A percentile compares a stretch with the other conserved stretches of the same genome.
Conservation (phyloP, 495 filamentous ascomycete species). For the Hypoxylon fragiforme region DNA sequence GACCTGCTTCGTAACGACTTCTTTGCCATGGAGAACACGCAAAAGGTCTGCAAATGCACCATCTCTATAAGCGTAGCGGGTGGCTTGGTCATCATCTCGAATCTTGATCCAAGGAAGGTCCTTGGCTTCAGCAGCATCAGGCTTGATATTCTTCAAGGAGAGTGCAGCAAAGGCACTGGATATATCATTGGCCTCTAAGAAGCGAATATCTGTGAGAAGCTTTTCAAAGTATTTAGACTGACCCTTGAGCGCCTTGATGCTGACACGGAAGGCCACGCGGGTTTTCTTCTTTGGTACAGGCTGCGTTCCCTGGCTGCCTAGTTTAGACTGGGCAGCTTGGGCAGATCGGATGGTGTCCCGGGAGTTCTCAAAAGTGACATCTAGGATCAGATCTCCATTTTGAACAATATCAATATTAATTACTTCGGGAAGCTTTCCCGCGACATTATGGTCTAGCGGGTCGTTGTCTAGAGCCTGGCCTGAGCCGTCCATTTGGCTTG, state of each 20-base stretch:
- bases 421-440: constrained; percentile 31
- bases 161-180: constrained; percentile 47
- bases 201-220: constrained; percentile 54
- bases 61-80: constrained; percentile 52
- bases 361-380: constrained; percentile 57
- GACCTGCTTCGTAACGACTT: constrained; percentile 38
- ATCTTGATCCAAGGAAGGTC: constrained; percentile 60
- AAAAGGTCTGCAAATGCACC: constrained; percentile 60
- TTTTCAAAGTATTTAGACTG: constrained; percentile 63
- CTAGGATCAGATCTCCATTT: constrained; percentile 59
- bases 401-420: constrained; percentile 53
- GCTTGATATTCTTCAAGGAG: constrained; percentile 43
- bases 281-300: constrained; percentile 39
- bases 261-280: constrained; percentile 45
- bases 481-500: constrained; percentile 38
- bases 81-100: constrained; percentile 62
- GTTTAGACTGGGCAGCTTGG: constrained; percentile 22
- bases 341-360: constrained; percentile 43
- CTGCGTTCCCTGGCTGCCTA: constrained; percentile 25
- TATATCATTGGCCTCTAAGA: constrained; percentile 55
- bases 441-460: constrained; percentile 9
- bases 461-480: constrained; percentile 23
- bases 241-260: constrained; percentile 43
- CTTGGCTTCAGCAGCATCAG: constrained; percentile 47
- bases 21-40: constrained; percentile 56